These are phyloP conservation scores for Persicaria tinctoria DNA, from an alignment of 148 eudicot species.

Conservation along the genomic window DNA sequence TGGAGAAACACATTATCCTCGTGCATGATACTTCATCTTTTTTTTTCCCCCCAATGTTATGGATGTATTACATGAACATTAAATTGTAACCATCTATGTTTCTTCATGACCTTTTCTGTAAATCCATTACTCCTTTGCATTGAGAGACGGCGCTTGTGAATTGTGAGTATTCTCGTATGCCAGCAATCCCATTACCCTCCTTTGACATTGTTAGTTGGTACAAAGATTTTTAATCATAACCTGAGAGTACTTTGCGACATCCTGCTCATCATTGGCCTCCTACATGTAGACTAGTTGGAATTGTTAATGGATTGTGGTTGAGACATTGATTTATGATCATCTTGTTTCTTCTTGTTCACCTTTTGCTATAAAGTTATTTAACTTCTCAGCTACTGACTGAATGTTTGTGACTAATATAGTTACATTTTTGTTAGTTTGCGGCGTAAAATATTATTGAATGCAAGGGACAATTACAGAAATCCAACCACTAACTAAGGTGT, in stretches of 20 bases:
- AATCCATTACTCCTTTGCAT: not conserved
- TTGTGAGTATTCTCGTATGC: not conserved
- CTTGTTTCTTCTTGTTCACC: not conserved
- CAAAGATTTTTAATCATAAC: not conserved
- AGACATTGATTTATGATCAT: not conserved
- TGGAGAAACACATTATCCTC: not conserved
- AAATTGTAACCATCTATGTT: not conserved
- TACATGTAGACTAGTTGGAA: not conserved
- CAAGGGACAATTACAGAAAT: no score
- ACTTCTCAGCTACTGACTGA: not conserved
- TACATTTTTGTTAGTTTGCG: not conserved
- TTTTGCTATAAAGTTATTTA: not conserved
- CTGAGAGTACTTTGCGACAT: not conserved
- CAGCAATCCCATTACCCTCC: not conserved
- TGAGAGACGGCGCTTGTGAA: not conserved
- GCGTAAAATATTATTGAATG: no score
- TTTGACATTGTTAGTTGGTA: not conserved
- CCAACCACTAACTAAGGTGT: not conserved
- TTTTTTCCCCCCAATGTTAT: not conserved
- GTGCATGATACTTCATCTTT: no score
- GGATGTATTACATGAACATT: not conserved
- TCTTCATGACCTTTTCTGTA: not conserved
- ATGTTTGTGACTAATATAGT: not conserved
- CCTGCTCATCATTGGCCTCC: not conserved
- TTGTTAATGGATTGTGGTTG: not conserved